phyloP scores from a whole-genome alignment of 2,329 filamentous ascomycete genomes.

The Allantophomopsis cytisporea region DNA sequence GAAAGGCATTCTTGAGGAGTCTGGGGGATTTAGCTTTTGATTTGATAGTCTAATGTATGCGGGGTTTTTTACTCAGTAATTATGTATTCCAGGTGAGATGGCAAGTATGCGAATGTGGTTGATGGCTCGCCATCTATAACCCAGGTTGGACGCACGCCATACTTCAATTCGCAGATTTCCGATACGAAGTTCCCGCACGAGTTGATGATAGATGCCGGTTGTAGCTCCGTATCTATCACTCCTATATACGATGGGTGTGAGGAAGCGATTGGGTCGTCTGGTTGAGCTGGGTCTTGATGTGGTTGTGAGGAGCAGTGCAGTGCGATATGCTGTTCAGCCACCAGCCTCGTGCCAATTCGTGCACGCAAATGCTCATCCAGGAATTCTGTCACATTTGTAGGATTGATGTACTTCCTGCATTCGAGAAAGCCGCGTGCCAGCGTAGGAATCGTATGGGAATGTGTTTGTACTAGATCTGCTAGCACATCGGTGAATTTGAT shows the following conservation, averaged over 20 bases:
- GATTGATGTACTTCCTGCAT: conserved; percentile 77
- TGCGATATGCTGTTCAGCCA: conserved; percentile 94
- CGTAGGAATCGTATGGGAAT: conserved; percentile 86
- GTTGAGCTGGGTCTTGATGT: conserved; percentile 44
- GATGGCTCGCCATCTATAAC: conserved; percentile 74
- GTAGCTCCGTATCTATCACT: conserved; percentile 83
- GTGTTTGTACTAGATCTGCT: conserved; percentile 88
- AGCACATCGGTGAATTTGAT: conserved; percentile 85
- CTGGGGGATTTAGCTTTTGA: too few species aligned
- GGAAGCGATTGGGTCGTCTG: conserved; percentile 31
- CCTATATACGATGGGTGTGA: conserved; percentile 60
- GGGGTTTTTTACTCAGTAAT: conserved; percentile 51
- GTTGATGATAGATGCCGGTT: conserved; percentile 69
- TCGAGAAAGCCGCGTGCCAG: conserved; percentile 88
- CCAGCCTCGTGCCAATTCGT: conserved; percentile 82
- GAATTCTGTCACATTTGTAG: conserved; percentile 75
- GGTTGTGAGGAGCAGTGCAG: conserved; percentile 67
- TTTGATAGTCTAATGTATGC: too few species aligned
- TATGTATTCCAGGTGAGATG: conserved; percentile 95
- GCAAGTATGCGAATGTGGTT: conserved; percentile 86
- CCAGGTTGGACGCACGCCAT: conserved; percentile 73
- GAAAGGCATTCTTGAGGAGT: conserved; percentile 90
- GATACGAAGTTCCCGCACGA: conserved; percentile 82
- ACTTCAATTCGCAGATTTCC: conserved; percentile 93
- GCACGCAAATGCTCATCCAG: conserved; percentile 89